Base-by-base conservation (phyloP, 495 filamentous ascomycete species). In the Hyaloscypha finlandica region DNA sequence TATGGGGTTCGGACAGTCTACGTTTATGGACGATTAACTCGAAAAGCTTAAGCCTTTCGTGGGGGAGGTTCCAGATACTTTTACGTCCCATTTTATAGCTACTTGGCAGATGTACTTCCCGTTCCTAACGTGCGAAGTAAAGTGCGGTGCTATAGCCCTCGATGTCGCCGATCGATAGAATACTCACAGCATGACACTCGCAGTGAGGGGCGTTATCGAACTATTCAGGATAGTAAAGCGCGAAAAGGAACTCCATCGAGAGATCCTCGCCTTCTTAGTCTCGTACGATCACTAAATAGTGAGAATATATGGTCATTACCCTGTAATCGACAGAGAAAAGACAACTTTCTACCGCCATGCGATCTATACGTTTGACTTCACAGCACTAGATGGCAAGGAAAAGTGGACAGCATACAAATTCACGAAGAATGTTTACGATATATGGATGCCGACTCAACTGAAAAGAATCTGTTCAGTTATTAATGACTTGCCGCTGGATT, bases 41-140 rank as follows among this genome's bases (percentile, higher is more conserved):
- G n/a, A n/a, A n/a, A n/a, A n/a, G n/a, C n/a, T n/a, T n/a, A n/a
- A n/a, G n/a, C n/a, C n/a, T n/a, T n/a, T n/a, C n/a, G n/a, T n/a
- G n/a, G n/a, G n/a, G n/a, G n/a, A n/a, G n/a, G n/a, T n/a, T n/a
- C n/a, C n/a, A n/a, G n/a, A n/a, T n/a, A n/a, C n/a, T n/a, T n/a
- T n/a, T n/a, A n/a, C n/a, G n/a, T n/a, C n/a, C n/a, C n/a, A n/a
- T n/a, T n/a, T n/a, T n/a, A n/a, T n/a, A n/a, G n/a, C n/a, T n/a
- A n/a, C n/a, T n/a, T n/a, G n/a, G n/a, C n/a, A n/a, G n/a, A 53
- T 53, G 48, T 53, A 53, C 48, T 53, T 53, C 48, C 48, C 16
- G 48, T 53, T 53, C 22, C 16, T 53, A n/a, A 19, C 22, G 4
- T 53, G 48, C 48, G 6, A 53, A 25, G 48, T 53, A 19, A 53